Conservation (phyloP, 352 stramenopile genomes). For the Pythium sp. region DNA sequence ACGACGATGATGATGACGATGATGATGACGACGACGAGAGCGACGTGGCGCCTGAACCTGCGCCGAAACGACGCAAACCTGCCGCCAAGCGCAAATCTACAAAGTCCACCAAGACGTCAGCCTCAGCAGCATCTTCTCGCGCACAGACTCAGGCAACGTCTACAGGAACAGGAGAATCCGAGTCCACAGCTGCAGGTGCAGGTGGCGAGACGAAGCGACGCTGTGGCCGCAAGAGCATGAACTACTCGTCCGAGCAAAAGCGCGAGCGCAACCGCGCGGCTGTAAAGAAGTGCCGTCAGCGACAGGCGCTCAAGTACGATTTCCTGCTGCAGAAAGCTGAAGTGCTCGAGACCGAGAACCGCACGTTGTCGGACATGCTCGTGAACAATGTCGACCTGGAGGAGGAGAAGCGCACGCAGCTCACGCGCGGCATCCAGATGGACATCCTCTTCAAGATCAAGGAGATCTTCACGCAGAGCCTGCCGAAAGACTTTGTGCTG, state of each 20-base stretch:
- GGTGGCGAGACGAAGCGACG: slow-evolving; percentile 46
- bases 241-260: slow-evolving; percentile 83
- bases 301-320: slow-evolving; percentile 78
- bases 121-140: not conserved
- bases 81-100: slow-evolving; percentile 9
- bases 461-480: slow-evolving; percentile 83
- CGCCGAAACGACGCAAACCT: not conserved
- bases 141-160: not conserved
- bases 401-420: slow-evolving; percentile 47
- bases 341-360: slow-evolving; percentile 64
- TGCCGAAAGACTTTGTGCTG: slow-evolving; percentile 84
- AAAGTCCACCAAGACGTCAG: not conserved
- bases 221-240: slow-evolving; percentile 84
- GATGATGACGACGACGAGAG: slow-evolving; percentile 3
- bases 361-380: slow-evolving; percentile 68
- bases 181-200: not conserved
- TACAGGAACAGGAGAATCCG: not conserved
- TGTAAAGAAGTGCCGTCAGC: slow-evolving; percentile 82
- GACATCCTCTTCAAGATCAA: slow-evolving; percentile 87
- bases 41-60: not conserved
- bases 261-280: slow-evolving; percentile 80
- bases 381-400: slow-evolving; percentile 66
- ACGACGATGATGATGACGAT: slow-evolving; percentile 9
- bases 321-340: slow-evolving; percentile 77
- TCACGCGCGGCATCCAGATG: slow-evolving; percentile 84